Evolutionary conservation across 192 early-diverging fungal genomes (phyloP).

Genomic region (Coemansia sp.): DNA sequence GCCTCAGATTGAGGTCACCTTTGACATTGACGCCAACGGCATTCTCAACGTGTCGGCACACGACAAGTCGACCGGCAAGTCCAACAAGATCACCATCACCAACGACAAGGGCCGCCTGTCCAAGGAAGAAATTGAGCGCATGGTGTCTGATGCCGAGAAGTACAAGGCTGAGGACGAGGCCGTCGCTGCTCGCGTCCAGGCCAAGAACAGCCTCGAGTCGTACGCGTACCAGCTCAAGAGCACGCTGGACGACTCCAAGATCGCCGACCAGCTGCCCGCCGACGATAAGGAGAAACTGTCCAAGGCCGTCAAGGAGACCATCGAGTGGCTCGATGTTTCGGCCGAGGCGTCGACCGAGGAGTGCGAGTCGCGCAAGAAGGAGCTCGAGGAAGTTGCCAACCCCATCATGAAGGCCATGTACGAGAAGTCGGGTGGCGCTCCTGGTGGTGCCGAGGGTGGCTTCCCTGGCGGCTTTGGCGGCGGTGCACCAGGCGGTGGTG

Average conservation of each 20-base stretch:
- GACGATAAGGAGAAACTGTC: constrained; percentile 88
- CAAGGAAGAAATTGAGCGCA: constrained; percentile 98
- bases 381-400: constrained; percentile 90
- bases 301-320: constrained; percentile 81
- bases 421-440: constrained; percentile 68
- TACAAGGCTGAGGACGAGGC: constrained; percentile 97
- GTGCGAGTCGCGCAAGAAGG: constrained; percentile 92
- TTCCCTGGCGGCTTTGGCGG: constrained; percentile 74
- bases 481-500: constrained; percentile 54
- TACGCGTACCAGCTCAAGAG: constrained; percentile 98
- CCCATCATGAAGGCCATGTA: constrained; percentile 98
- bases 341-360: constrained; percentile 98
- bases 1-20: constrained; percentile 95
- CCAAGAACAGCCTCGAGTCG: constrained; percentile 94
- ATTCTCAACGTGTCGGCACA: constrained; percentile 92
- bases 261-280: constrained; percentile 71
- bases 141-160: constrained; percentile 92
- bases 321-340: constrained; percentile 92
- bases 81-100: constrained; percentile 98
- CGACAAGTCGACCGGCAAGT: constrained; percentile 91
- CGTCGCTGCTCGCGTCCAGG: constrained; percentile 81
- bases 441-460: constrained; percentile 69
- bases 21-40: constrained; percentile 97
- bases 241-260: constrained; percentile 80
- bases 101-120: constrained; percentile 98